Conservation (phyloP, 495 filamentous ascomycete genomes). For the Xylaria flabelliformis region DNA sequence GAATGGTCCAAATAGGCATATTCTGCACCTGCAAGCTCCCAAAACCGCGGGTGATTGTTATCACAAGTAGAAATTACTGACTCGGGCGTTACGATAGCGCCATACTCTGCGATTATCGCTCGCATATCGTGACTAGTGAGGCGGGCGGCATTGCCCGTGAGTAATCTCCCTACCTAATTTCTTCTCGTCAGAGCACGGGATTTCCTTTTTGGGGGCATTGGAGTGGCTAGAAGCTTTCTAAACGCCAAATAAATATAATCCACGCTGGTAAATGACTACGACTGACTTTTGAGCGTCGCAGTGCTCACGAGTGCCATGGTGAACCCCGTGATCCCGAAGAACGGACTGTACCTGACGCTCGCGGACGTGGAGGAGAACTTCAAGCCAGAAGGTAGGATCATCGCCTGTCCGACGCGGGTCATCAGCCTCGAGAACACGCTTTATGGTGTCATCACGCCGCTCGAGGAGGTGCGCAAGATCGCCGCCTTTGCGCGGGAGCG, state of each 20-base stretch:
- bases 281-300: too few relatives aligned
- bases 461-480: constrained; percentile 71
- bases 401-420: constrained; percentile 76
- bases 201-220: too few relatives aligned
- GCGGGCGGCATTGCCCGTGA: constrained; percentile 58
- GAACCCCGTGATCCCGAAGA: constrained; percentile 63
- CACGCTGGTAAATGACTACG: too few relatives aligned
- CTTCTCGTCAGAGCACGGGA: too few relatives aligned
- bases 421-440: constrained; percentile 88
- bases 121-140: constrained; percentile 64
- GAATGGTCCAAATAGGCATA: not conserved
- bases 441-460: constrained; percentile 76
- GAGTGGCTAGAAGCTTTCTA: too few relatives aligned
- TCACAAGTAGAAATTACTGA: not conserved
- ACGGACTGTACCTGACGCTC: constrained; percentile 75
- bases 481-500: constrained; percentile 62
- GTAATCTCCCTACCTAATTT: too few relatives aligned
- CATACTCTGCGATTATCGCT: constrained; percentile 62
- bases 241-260: too few relatives aligned
- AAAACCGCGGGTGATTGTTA: not conserved
- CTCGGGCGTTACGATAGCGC: constrained; percentile 32
- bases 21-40: not conserved
- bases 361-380: constrained; percentile 69
- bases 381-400: constrained; percentile 55
- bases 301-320: constrained; percentile 65